Percentiles rank a stretch among this genome's conserved stretches.
Conservation (phyloP, 352 stramenopile genomes). For the Aphanomyces invadans region DNA sequence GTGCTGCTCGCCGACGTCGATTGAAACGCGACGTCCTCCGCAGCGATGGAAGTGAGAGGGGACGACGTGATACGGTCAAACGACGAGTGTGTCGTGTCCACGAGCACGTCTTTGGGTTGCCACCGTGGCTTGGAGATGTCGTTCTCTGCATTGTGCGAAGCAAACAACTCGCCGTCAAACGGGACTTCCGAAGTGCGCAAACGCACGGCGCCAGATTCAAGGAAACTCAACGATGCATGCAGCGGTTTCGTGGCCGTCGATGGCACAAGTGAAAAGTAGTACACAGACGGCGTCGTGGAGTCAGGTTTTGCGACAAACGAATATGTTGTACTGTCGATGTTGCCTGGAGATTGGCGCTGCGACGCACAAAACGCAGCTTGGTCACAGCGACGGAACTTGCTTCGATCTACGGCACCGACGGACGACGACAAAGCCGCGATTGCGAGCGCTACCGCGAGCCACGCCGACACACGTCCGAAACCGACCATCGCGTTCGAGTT, state of each 20-base stretch:
- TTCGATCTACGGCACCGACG: constrained; percentile 85
- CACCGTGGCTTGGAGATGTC: constrained; percentile 18
- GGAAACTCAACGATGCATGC: constrained; percentile 45
- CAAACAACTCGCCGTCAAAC: constrained; percentile 16
- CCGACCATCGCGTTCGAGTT: background rate
- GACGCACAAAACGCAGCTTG: constrained; percentile 96
- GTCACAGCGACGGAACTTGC: constrained; percentile 97
- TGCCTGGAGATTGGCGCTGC: constrained; percentile 36
- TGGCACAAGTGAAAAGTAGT: constrained; percentile 31
- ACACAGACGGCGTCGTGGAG: constrained; percentile 40
- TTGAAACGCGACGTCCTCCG: constrained; percentile 13
- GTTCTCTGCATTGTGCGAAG: constrained; percentile 9
- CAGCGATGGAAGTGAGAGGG: constrained; percentile 33
- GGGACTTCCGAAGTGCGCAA: constrained; percentile 9
- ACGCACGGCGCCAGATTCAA: constrained; percentile 30
- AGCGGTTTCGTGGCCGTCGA: constrained; percentile 27
- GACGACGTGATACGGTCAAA: constrained; percentile 19
- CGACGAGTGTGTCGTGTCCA: constrained; percentile 21
- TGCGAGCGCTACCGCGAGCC: background rate
- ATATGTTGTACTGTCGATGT: background rate
- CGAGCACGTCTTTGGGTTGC: constrained; percentile 23
- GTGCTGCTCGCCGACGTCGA: constrained; percentile 17
- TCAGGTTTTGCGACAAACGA: constrained; percentile 21
- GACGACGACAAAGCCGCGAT: background rate
- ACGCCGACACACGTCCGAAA: background rate